Evolutionary conservation across 345 rosid species (phyloP).

Genomic region (Salix purpurea): DNA sequence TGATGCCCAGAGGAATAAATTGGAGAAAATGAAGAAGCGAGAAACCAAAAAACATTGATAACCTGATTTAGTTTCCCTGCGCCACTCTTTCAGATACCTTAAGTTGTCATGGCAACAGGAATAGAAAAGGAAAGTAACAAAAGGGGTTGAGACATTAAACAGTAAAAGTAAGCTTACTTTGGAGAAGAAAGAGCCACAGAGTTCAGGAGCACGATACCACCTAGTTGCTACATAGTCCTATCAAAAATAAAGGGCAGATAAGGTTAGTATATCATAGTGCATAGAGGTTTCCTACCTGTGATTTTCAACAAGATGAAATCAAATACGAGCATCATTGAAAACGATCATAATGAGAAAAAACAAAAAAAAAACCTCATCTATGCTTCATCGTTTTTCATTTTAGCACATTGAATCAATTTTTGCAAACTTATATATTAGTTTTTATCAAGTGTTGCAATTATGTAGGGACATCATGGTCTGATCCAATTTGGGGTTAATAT

Average conservation of each 20-base stretch:
- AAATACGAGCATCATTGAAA: neutral
- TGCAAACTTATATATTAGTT: neutral
- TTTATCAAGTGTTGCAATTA: neutral
- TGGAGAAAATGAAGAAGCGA: neutral
- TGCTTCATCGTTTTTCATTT: neutral
- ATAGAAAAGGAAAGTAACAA: conserved; percentile 1
- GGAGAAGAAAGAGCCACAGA: conserved; percentile 97
- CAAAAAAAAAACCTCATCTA: neutral
- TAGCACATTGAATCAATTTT: neutral
- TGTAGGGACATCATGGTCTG: neutral
- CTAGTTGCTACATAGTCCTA: conserved; percentile 99
- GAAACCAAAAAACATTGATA: neutral
- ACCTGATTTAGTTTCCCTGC: neutral
- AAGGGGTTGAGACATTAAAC: neutral
- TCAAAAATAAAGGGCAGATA: neutral
- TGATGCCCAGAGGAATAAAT: neutral
- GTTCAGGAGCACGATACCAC: conserved; percentile 99
- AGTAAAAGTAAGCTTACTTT: conserved; percentile 51
- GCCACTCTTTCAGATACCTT: neutral
- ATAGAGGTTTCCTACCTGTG: conserved; percentile 2
- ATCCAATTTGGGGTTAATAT: neutral
- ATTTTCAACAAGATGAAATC: neutral
- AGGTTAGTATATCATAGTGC: conserved; percentile 6
- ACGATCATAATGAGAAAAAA: neutral
- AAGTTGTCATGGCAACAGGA: conserved; percentile 8